Base-by-base conservation (phyloP, 169 alveolate genomes). In the Plasmodium adleri region DNA sequence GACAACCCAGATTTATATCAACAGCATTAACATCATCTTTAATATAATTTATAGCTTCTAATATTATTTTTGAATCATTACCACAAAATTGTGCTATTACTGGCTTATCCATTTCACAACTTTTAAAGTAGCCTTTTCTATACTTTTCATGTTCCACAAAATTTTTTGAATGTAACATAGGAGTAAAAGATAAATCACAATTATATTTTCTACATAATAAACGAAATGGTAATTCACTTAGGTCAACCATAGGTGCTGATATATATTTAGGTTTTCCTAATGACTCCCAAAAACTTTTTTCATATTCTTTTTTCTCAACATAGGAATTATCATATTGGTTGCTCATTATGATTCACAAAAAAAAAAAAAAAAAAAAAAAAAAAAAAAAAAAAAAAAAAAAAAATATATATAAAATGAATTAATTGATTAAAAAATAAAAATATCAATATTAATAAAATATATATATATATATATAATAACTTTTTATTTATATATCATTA, bases 1-100 rank as follows among this genome's bases (percentile, higher is more conserved):
- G 99, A 71, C 98, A 97, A 0, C 98, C 98, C 58, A 96, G 88
- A 93, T 97, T 97, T 28, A 97, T 70, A 92, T 97, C 99, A n/a
- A 97, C 96, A 45, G 98, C 98, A 24, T 95, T 96, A 56, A 96
- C 97, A 50, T 96, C 92, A 60, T 95, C 94, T 88, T 97, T 95
- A n/a, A 97, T 95, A 74, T 62, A 92, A 68, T 93, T 89, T 9
- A 98, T 96, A 67, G 98, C 98, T 67, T 85, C 75, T 59, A 96
- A 72, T 68, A 97, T 50, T 24, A 74, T 68, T 43, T 92, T 95
- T 2, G 99, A 97, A 92, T 96, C 96, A 92, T 97, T 93, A 6
- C 98, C 98, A 63, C 98, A 96, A 76, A 97, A 95, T 87, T 97
- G 97, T 26, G 97, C 98, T 78, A 96, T 92, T 50, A 97, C 90